Base-by-base conservation (phyloP, 1,284 basidiomycete species). In the Leccinum ponderosum region DNA sequence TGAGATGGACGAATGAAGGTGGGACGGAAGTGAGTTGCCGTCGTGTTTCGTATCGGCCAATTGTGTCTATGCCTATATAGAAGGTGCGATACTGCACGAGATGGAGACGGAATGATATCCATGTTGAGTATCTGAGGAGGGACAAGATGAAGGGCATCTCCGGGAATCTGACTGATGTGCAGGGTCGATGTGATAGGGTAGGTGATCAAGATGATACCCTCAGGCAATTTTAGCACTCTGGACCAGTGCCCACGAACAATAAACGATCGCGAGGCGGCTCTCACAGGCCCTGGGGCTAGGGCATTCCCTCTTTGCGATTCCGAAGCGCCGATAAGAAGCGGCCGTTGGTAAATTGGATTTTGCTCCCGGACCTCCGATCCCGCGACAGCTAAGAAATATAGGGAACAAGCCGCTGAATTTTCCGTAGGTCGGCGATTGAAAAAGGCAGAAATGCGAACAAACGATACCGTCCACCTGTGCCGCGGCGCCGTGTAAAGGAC, bases 141-240 rank as follows among this genome's bases (percentile, higher is more conserved):
- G 20, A 47, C 31, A 64, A 61, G 69, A 72, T 73, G 70, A 68
- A 72, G 53, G 61, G 56, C 64, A 71, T 70, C 72, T 55, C 54
- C 54, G 54, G 72, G 65, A 72, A 75, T 72, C 73, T 69, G 68
- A 63, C 64, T 73, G 70, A 72, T 72, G 70, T 56, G 51, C 72
- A 73, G 72, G 72, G 72, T 73, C 72, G 73, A 55, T 65, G 68
- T 73, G 72, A 73, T 73, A 76, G 73, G 75, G 75, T 73, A 73
- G 68, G 65, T 64, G 73, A 73, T 73, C 72, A 73, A 74, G 64
- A 69, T 75, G 72, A 70, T 70, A 65, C 65, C 73, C 69, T 64
- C 35, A 3, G n/a, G 35, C 65, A 70, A 60, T 62, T 59, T 72
- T 71, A 71, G 67, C 57, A 61, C 55, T 56, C 60, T 47, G 55